Base-by-base conservation (phyloP, 108 stramenopile species). In the Stephanodiscus minutulus region DNA sequence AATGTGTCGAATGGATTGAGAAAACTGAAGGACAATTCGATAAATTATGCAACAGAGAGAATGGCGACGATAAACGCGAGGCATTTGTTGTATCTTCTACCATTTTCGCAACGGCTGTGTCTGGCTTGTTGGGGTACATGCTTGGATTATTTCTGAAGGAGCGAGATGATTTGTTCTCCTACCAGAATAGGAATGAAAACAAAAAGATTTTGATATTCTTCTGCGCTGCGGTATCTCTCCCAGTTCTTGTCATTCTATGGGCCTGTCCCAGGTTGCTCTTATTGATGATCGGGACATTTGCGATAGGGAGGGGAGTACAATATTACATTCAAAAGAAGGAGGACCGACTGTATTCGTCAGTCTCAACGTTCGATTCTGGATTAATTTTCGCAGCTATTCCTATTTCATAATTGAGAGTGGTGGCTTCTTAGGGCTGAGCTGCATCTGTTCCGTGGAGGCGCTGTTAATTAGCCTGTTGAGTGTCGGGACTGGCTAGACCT, bases 1-100 rank as follows among this genome's bases (percentile, higher is more conserved):
- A 74, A 39, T 74, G 73, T 60, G 64, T 53, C 0, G 64, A 74
- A 18, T 74, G 73, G 73, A 66, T 74, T 7, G 33, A 39, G 49
- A 74, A 66, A 55, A 47, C 73, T 13, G 47, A 74, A 43, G 48
- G 21, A 39, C 39, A 61, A 25, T 74, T 65, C 20, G 48, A 66
- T 24, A 58, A 47, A 36, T 22, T 66, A 18, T 22, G 17, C 36
- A 18, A 66, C 7, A 56, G 73, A 37, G 73, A 67, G 25, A 74
- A 43, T 44, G 65, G 73, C 27, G 59, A 74, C 36, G 73, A 74
- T 74, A 66, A 66, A 29, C 73, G 73, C 22, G 73, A 74, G 33
- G 64, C 29, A 2, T 74, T 74, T 74, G 73, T 74, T 25, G 50
- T 74, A n/a, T 74, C 67, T 37, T 20, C 64, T 3, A 66, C 59